Evolutionary conservation across 208 protist species (phyloP), one percentile per base, ranked within the genome.

Genomic region (Hexamita inflata): DNA sequence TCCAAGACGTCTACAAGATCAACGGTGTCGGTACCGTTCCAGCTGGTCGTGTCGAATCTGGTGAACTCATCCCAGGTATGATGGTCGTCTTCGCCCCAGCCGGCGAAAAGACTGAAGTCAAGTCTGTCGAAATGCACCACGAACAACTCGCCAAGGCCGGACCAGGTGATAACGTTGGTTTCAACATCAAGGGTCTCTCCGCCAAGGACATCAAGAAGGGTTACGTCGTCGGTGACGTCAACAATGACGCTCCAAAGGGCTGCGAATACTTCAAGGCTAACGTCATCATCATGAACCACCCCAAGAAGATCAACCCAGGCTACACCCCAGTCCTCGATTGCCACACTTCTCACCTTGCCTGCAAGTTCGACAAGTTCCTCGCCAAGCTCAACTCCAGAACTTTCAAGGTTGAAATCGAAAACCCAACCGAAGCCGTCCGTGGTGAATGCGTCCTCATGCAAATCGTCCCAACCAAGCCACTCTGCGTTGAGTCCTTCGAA

Each of bases 1-100:
- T 95, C 30, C 89, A 93, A 85, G 92, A 95, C 82, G 91, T 94
- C 77, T 96, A 93, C 88, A 96, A 95, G 88, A 95, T 95, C 77
- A 82, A 79, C 38, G 89, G 89, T 82, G 85, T 92, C 87, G 95
- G 88, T 86, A 97, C 89, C 89, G 93, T 90, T 77, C 93, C 80
- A 77, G 94, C 86, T 83, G 94, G 84, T 81, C 84, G 88, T 84
- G 89, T 93, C 57, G 89, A 90, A 77, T 88, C 84, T 26, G 73
- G 89, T 77, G 73, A 87, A 58, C 53, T 90, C 40, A 84, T 81
- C 59, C 86, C 85, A 66, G 82, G 79, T 59, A 79, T 84, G 57
- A 49, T 80, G 1, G 82, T 91, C 35, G 82, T 75, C 41, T 87
- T 91, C 75, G 84, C 83, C 60, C 88, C 89, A 60, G 59, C 82